Base-by-base conservation (phyloP, 345 rosid genomes). In the Litchi chinensis region DNA sequence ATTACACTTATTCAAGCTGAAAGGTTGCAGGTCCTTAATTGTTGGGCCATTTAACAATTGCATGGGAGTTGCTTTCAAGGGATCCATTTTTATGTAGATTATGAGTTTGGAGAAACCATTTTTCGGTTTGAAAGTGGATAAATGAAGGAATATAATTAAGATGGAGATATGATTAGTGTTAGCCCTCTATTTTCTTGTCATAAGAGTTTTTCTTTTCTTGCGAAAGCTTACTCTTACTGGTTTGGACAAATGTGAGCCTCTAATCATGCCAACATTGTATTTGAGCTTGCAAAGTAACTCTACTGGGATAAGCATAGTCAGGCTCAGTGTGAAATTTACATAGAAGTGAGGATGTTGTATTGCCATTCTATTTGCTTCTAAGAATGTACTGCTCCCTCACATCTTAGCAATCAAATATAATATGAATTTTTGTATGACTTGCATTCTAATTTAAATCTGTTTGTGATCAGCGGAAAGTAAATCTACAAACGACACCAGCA, bases 401-500 rank as follows among this genome's bases (percentile, higher is more conserved):
- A 9, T 57, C 9, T 57, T 8, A 6, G 44, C 9, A 41, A 41
- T 41, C 44, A 1, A 41, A 41, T 16, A 21, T 46, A 4, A 5
- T 10, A 13, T 41, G 9, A 3, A 65, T 76, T 79, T 43, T 79
- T 43, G 18, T 10, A 32, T 66, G n/a, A 52, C 16, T 71, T 71
- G 64, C 72, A 64, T 60, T 46, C 60, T 85, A 68, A 83, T 74
- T 24, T 64, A 22, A 60, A 26, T 68, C 63, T 70, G 6, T 81
- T 70, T 80, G 56, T 79, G 77, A 37, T 83, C 84, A 83, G 74
- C 88, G 76, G 97, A 91, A 62, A 91, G 91, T 80, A 95, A 90
- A 86, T 92, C 91, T 7, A 89, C 84, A 9, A 91, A 86, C 80
- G 97, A 90, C 79, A 85, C 90, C 44, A 89, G 91, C 83, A 88